Conservation (phyloP, 306 rosid genomes). For the Hippophae rhamnoides region DNA sequence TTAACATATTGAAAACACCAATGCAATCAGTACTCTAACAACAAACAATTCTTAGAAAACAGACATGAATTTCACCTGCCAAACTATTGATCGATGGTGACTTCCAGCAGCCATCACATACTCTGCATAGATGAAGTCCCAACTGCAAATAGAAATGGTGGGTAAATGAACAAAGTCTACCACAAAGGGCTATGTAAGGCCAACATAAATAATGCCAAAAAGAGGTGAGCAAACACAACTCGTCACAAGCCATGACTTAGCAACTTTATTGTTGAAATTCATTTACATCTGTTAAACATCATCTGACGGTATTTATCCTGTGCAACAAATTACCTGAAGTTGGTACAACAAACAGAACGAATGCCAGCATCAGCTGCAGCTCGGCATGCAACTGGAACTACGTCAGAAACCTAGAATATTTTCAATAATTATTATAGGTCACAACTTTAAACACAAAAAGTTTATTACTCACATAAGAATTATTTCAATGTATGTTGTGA, state of each 20-base stretch:
- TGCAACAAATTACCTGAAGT: slow-evolving; percentile 56
- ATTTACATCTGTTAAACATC: not conserved
- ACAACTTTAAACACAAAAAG: not conserved
- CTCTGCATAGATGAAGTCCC: slow-evolving; percentile 99
- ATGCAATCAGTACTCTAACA: not conserved
- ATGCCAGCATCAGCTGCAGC: slow-evolving; percentile 99
- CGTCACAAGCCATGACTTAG: slow-evolving; percentile 9
- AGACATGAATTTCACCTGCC: slow-evolving; percentile 61
- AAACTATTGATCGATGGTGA: slow-evolving; percentile 83
- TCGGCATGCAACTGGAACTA: slow-evolving; percentile 92
- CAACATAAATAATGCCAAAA: not conserved
- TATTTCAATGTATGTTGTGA: too few relatives aligned
- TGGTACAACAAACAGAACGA: slow-evolving; percentile 90
- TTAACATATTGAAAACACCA: not conserved
- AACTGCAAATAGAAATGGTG: slow-evolving; percentile 40
- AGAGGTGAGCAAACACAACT: not conserved
- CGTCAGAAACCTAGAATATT: slow-evolving; percentile 70
- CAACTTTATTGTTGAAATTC: slow-evolving; percentile 1
- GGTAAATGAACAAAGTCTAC: slow-evolving; percentile 10
- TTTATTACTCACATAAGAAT: too few relatives aligned
- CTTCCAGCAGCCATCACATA: slow-evolving; percentile 95
- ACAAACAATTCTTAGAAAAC: slow-evolving; percentile 2
- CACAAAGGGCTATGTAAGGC: not conserved
- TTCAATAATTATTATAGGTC: slow-evolving; percentile 15
- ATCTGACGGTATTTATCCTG: too few relatives aligned